These are phyloP conservation scores for Melanomma pulvis-pyrius DNA, from an alignment of 495 filamentous ascomycete genomes.

Conservation along the genomic window DNA sequence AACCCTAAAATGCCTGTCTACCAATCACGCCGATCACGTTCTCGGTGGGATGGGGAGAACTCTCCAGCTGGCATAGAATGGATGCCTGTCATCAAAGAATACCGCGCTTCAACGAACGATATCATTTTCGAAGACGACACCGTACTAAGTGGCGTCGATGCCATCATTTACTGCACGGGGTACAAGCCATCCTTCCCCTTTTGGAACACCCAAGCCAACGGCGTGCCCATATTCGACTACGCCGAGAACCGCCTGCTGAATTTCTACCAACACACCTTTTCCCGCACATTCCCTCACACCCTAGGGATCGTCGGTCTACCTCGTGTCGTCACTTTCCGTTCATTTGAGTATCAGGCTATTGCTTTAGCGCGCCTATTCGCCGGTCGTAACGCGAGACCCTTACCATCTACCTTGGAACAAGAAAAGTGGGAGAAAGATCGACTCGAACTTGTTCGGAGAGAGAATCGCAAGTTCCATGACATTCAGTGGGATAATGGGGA, in stretches of 20 bases:
- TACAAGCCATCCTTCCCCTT: constrained; percentile 55
- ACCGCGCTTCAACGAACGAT: constrained; percentile 33
- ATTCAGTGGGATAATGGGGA: constrained; percentile 52
- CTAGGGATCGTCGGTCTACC: constrained; percentile 52
- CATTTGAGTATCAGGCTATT: constrained; percentile 57
- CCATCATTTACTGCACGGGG: constrained; percentile 55
- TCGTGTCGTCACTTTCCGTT: constrained; percentile 52
- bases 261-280: constrained; percentile 53
- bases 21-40: constrained; percentile 50
- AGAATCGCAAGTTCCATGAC: constrained; percentile 53
- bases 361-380: constrained; percentile 53
- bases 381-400: constrained; percentile 38
- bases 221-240: constrained; percentile 50
- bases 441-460: constrained; percentile 27
- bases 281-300: constrained; percentile 42
- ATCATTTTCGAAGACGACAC: constrained; percentile 53
- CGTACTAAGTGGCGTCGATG: constrained; percentile 47
- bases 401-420: constrained; percentile 46
- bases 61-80: constrained; percentile 51
- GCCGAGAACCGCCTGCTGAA: constrained; percentile 40
- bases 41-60: constrained; percentile 50
- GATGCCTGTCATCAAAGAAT: constrained; percentile 52
- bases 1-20: constrained; percentile 44
- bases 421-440: constrained; percentile 49
- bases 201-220: constrained; percentile 51